Evolutionary conservation across 495 filamentous ascomycete species (phyloP).

Genomic region (Oleoguttula mirabilis): DNA sequence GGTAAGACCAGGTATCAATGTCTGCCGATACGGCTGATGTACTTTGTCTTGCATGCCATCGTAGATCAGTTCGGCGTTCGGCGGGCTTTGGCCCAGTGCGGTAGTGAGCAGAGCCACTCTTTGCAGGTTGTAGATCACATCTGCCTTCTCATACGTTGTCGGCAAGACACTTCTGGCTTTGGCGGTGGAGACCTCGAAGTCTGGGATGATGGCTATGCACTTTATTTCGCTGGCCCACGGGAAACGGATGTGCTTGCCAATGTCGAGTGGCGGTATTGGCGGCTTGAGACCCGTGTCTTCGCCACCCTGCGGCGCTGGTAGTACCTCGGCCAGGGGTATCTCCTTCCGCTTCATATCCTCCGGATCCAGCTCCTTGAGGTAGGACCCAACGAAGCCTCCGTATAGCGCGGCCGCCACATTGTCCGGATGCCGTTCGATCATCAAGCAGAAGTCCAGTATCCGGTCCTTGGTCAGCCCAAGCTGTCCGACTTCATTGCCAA

Average conservation of each 20-base stretch:
- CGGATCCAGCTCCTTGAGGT: slow-evolving; percentile 76
- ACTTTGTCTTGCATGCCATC: slow-evolving; percentile 95
- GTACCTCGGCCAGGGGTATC: slow-evolving; percentile 89
- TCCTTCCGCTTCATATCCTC: slow-evolving; percentile 76
- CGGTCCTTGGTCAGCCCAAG: slow-evolving; percentile 68
- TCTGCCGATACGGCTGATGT: slow-evolving; percentile 86
- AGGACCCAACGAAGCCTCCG: slow-evolving; percentile 94
- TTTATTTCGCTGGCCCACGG: slow-evolving; percentile 87
- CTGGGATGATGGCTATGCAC: slow-evolving; percentile 83
- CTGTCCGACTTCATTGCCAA: slow-evolving; percentile 79
- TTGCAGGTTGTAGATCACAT: slow-evolving; percentile 90
- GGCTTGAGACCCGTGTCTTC: slow-evolving; percentile 73
- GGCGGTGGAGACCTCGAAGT: slow-evolving; percentile 86
- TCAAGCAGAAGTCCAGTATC: slow-evolving; percentile 86
- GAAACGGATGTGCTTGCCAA: slow-evolving; percentile 89
- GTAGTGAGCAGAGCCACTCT: slow-evolving; percentile 77
- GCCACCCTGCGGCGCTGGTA: slow-evolving; percentile 75
- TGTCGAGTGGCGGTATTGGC: slow-evolving; percentile 75
- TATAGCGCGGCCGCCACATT: slow-evolving; percentile 92
- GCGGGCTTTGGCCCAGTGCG: slow-evolving; percentile 74
- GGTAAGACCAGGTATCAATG: slow-evolving; percentile 79
- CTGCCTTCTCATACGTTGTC: slow-evolving; percentile 56
- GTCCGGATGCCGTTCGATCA: slow-evolving; percentile 94
- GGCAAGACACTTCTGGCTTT: slow-evolving; percentile 77
- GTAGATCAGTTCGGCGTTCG: slow-evolving; percentile 86